A percentile compares a stretch with the other conserved stretches of the same genome.
phyloP scores from a whole-genome alignment of 2,329 filamentous ascomycete genomes.

The Neonectria neomacrospora region DNA sequence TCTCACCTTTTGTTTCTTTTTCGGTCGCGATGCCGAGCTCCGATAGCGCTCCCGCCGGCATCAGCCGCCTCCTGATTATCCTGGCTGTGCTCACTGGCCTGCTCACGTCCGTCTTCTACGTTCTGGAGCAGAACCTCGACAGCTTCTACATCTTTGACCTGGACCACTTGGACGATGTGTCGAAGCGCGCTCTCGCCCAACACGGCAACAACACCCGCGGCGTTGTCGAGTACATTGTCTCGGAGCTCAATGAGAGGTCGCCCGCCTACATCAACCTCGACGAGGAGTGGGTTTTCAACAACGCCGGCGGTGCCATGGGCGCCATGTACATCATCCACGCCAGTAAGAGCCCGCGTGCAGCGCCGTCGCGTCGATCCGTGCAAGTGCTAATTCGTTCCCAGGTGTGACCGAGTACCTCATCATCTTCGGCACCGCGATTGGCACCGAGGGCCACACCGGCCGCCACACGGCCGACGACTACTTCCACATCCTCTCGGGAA shows the following conservation, averaged over 20 bases:
- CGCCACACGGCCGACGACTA: conserved; percentile 94
- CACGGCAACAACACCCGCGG: conserved; percentile 81
- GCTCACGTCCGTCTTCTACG: conserved; percentile 63
- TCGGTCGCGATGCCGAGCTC: conserved; percentile 24
- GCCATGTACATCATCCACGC: conserved; percentile 92
- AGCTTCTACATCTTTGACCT: conserved; percentile 81
- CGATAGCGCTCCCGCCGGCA: conserved; percentile 34
- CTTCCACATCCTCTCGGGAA: conserved; percentile 88
- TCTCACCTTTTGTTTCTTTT: no score
- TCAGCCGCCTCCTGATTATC: conserved; percentile 57
- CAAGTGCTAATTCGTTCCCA: conserved; percentile 41
- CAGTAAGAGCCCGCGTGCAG: conserved; percentile 60
- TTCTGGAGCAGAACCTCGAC: conserved; percentile 68
- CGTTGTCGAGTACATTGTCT: conserved; percentile 76
- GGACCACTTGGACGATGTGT: conserved; percentile 74
- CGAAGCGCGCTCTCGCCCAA: conserved; percentile 70
- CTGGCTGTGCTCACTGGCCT: conserved; percentile 65
- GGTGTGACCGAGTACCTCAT: conserved; percentile 90
- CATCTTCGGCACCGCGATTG: conserved; percentile 84
- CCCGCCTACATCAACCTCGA: conserved; percentile 71
- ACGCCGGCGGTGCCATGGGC: conserved; percentile 91
- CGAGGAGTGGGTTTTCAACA: conserved; percentile 92
- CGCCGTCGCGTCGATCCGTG: not conserved
- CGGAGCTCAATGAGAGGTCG: conserved; percentile 68
- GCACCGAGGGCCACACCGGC: conserved; percentile 88